Evolutionary conservation across 2,329 filamentous ascomycete genomes (phyloP), one percentile per base, ranked within the genome.

Genomic region (Celoporthe dispersa): DNA sequence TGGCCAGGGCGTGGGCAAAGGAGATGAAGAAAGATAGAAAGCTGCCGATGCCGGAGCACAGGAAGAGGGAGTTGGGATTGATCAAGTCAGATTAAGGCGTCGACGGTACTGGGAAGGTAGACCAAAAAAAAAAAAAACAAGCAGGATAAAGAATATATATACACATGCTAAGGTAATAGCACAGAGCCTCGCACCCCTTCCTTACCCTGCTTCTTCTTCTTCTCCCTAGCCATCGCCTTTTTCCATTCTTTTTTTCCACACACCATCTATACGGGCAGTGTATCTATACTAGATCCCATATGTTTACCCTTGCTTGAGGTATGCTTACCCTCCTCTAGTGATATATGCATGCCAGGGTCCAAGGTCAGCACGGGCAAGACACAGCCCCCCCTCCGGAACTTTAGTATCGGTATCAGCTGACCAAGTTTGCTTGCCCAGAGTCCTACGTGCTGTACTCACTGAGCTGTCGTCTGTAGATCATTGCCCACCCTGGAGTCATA

Each of bases 21-120:
- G 48, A 53, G n/a, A 25, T 25, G 48, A 53, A 25, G 7, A 53
- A 53, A 9, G n/a, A 53, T 25, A 53, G 48, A 25, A 25, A 53
- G 48, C 48, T 53, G n/a, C 48, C 48, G 14, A 53, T 53, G 48
- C 48, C 48, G n/a, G 48, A 53, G 22, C 48, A 53, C 48, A 53
- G 22, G 48, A 53, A 53, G 48, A 53, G n/a, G n/a, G 48, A 53
- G 48, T 14, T 53, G n/a, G 48, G 48, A 25, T 14, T 53, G 48
- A 53, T 53, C 3, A 8, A 11, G 2, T 25, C 22, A 2, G 14
- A 4, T 2, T 25, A 25, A 14, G 7, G 28, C 11, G 28, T 12
- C 16, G 19, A 22, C 37, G 14, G 11, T 3, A 12, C 37, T 12
- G 14, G 37, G 37, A 39, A 39, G 37, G 37, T 39, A 39, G 3